These are phyloP conservation scores for Kazachstania martiniae DNA, from an alignment of 805 yeast genomes.

Conservation along the genomic window DNA sequence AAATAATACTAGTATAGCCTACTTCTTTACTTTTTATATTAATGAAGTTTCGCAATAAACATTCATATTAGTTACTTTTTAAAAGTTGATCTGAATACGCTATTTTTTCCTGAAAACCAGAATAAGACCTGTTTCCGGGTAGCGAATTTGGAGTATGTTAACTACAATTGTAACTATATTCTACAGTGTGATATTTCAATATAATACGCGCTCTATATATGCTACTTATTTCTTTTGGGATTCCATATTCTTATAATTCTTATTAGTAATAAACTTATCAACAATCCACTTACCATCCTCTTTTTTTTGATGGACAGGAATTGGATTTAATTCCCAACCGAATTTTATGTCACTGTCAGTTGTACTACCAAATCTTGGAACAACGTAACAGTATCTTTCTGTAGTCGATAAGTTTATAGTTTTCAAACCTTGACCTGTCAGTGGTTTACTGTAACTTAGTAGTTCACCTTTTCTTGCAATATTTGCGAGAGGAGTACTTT, in stretches of 20 bases:
- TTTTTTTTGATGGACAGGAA: conserved; percentile 65
- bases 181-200: too few relatives aligned
- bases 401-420: conserved; percentile 57
- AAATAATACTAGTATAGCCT: too few relatives aligned
- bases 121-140: too few relatives aligned
- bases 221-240: conserved; percentile 6
- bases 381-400: conserved; percentile 78
- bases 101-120: too few relatives aligned
- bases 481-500: conserved; percentile 66
- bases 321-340: conserved; percentile 86
- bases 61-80: too few relatives aligned
- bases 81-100: too few relatives aligned
- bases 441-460: conserved; percentile 78
- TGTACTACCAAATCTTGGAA: conserved; percentile 81
- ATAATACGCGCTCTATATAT: too few relatives aligned
- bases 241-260: conserved; percentile 13
- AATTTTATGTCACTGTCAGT: conserved; percentile 66
- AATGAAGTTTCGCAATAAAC: too few relatives aligned
- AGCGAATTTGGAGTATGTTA: too few relatives aligned
- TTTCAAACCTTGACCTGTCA: conserved; percentile 75
- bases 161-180: too few relatives aligned
- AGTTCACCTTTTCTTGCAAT: conserved; percentile 64
- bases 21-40: too few relatives aligned
- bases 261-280: conserved; percentile 24
- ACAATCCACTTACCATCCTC: conserved; percentile 56